phyloP scores from a whole-genome alignment of 1,284 basidiomycete genomes.

The Papiliotrema nemorosa region DNA sequence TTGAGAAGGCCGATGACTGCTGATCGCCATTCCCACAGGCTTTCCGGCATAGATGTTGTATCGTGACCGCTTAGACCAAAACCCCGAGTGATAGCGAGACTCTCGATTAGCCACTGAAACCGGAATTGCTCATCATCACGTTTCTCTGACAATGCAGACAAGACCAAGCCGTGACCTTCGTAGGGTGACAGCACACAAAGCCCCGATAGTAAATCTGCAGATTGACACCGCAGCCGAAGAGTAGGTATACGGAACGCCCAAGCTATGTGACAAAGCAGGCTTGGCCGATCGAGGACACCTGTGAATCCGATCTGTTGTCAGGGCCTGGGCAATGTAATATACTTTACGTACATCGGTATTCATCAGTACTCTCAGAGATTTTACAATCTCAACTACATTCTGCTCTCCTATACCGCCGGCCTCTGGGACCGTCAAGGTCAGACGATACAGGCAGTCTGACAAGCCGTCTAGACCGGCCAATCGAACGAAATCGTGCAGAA shows the following conservation, averaged over 20 bases:
- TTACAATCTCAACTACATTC: conserved; percentile 68
- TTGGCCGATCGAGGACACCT: conserved; percentile 62
- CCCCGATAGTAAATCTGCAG: conserved; percentile 75
- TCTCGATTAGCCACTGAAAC: conserved; percentile 70
- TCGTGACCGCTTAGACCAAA: neutral
- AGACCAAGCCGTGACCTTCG: conserved; percentile 69
- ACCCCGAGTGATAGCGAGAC: conserved; percentile 52
- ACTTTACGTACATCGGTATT: conserved; percentile 69
- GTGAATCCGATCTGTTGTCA: conserved; percentile 61
- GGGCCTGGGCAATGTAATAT: neutral
- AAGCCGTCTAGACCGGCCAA: conserved; percentile 65
- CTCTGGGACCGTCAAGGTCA: conserved; percentile 60
- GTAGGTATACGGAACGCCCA: conserved; percentile 64
- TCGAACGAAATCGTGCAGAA: conserved; percentile 72
- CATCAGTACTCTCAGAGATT: conserved; percentile 73
- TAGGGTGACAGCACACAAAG: conserved; percentile 70
- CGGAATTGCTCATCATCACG: conserved; percentile 70
- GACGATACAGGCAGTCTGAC: conserved; percentile 56
- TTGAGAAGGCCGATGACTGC: conserved; percentile 75
- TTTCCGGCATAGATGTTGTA: conserved; percentile 54
- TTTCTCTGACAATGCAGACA: conserved; percentile 76
- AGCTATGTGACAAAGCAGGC: conserved; percentile 67
- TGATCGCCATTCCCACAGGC: conserved; percentile 75
- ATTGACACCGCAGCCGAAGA: conserved; percentile 66
- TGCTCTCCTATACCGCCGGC: conserved; percentile 65